These are phyloP conservation scores for Cajanus cajan DNA, from an alignment of 306 rosid species.

Conservation along the genomic window DNA sequence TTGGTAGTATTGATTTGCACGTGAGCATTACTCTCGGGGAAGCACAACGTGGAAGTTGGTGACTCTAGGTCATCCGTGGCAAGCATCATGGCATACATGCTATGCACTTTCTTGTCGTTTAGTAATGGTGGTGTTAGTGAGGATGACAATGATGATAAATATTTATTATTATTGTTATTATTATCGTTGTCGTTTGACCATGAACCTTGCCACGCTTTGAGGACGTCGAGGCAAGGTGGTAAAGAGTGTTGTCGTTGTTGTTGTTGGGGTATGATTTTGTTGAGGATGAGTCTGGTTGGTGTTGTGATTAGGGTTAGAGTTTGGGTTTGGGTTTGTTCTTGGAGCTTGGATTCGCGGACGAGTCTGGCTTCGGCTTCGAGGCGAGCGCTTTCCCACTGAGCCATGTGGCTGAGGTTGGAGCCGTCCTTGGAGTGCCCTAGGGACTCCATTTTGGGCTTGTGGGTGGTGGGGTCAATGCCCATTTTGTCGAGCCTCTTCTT, in stretches of 20 bases:
- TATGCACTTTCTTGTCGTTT: background rate
- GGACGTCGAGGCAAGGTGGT: conserved; percentile 37
- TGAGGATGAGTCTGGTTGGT: background rate
- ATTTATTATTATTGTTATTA: no score
- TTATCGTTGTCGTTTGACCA: conserved; percentile 18
- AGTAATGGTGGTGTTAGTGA: background rate
- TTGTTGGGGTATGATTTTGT: conserved; percentile 10
- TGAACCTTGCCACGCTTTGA: conserved; percentile 47
- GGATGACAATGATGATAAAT: no score
- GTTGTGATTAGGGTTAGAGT: background rate
- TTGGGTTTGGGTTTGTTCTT: background rate
- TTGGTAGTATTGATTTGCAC: background rate
- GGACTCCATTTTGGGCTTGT: conserved; percentile 27
- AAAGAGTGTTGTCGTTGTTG: conserved; percentile 4
- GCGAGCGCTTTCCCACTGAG: conserved; percentile 45
- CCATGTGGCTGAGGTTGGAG: conserved; percentile 40
- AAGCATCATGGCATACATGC: conserved; percentile 32
- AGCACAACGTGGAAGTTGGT: conserved; percentile 33
- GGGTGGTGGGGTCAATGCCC: conserved; percentile 44
- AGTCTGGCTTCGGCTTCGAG: conserved; percentile 41
- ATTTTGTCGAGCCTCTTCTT: conserved; percentile 34
- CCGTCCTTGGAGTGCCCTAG: background rate
- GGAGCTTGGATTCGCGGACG: conserved; percentile 23
- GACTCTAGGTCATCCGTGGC: conserved; percentile 22
- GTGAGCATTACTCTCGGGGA: background rate